Conservation (phyloP, 257 asterid species). For the Eucommia ulmoides region DNA sequence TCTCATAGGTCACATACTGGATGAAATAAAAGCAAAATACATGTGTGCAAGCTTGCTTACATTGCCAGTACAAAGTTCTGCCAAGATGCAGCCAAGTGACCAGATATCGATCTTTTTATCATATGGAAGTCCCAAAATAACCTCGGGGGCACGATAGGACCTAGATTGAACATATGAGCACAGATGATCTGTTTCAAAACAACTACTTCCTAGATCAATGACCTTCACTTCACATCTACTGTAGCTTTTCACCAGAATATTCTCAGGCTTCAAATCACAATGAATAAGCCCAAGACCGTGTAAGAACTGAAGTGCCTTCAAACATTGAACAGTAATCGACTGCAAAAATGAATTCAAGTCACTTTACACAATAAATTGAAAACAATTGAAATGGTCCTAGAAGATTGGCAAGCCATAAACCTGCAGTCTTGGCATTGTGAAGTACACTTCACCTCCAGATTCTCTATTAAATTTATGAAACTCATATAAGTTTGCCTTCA, state of each 20-base stretch:
- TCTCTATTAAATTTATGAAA: constrained; percentile 95
- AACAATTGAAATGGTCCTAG: constrained; percentile 9
- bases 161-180: constrained; percentile 97
- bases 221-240: constrained; percentile 99
- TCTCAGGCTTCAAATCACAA: constrained; percentile 97
- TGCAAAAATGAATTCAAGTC: constrained; percentile 29
- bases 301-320: constrained; percentile 92
- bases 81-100: constrained; percentile 98
- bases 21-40: no score
- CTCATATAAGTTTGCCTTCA: constrained; percentile 93
- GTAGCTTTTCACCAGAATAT: constrained; percentile 96
- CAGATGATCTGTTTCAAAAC: constrained; percentile 93
- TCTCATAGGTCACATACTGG: no score
- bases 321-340: constrained; percentile 93
- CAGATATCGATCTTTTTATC: constrained; percentile 84
- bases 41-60: no score
- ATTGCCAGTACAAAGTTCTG: constrained; percentile 96
- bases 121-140: constrained; percentile 90
- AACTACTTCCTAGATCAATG: constrained; percentile 95
- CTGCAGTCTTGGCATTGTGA: constrained; percentile 98
- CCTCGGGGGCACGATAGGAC: constrained; percentile 98
- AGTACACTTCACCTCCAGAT: constrained; percentile 98
- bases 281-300: constrained; percentile 97
- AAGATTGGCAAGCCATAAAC: constrained; percentile 26
- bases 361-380: constrained; percentile 17